Percentiles rank a stretch among this genome's conserved stretches.
Evolutionary conservation across 495 filamentous ascomycete genomes (phyloP).

Genomic region (Hypoxylon crocopeplum): DNA sequence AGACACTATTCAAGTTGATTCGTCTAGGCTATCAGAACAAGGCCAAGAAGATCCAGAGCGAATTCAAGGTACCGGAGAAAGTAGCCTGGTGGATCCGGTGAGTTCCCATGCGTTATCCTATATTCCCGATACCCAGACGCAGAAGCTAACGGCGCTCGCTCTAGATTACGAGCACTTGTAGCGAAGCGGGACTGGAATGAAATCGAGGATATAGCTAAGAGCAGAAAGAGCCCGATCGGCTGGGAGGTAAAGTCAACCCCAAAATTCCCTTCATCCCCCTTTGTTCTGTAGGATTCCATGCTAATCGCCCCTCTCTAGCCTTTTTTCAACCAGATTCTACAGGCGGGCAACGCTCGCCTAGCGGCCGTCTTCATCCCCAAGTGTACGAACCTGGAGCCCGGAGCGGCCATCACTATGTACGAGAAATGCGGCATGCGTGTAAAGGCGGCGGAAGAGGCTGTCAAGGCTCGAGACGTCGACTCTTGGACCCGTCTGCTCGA

Average conservation of each 20-base stretch:
- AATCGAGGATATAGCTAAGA: conserved; percentile 80
- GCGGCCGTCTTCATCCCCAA: conserved; percentile 88
- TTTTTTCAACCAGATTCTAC: conserved; percentile 88
- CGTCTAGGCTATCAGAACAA: conserved; percentile 75
- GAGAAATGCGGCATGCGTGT: conserved; percentile 91
- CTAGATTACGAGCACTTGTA: conserved; percentile 83
- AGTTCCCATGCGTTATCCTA: conserved; percentile 13
- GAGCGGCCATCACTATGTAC: conserved; percentile 88
- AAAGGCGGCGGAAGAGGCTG: conserved; percentile 91
- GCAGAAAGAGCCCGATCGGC: conserved; percentile 85
- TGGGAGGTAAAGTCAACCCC: conserved; percentile 75
- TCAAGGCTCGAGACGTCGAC: conserved; percentile 78
- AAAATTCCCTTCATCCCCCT: background rate
- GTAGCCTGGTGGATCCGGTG: conserved; percentile 84
- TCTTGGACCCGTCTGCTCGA: conserved; percentile 56
- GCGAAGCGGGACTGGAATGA: conserved; percentile 90
- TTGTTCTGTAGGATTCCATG: background rate
- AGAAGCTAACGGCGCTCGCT: conserved; percentile 1
- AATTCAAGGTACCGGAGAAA: conserved; percentile 92
- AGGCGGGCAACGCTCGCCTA: conserved; percentile 87
- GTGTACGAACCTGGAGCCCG: conserved; percentile 65
- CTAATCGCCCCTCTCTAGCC: conserved; percentile 60
- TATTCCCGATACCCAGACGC: background rate
- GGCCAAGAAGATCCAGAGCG: conserved; percentile 83
- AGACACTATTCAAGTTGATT: conserved; percentile 86